Base-by-base conservation (phyloP, 805 yeast genomes). In the Sugiyamaella marilandica region DNA sequence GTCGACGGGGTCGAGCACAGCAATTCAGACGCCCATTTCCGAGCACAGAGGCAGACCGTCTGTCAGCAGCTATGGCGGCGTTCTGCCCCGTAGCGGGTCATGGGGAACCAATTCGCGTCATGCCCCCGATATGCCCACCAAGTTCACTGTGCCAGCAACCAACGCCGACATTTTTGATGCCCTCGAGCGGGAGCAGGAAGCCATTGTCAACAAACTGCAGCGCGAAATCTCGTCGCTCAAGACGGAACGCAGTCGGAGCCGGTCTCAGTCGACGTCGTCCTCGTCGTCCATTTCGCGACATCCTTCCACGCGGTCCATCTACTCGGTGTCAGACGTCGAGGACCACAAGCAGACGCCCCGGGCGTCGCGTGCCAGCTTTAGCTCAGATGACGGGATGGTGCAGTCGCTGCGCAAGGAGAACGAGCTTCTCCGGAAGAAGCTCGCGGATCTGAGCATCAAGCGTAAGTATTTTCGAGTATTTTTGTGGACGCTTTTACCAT, bases 141-240 rank as follows among this genome's bases (percentile, higher is more conserved):
- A 44, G 26, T 37, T 37, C 32, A 29, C 52, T 31, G 33, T 37
- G 11, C 55, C 57, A 10, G 29, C 29, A 41, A 45, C 39, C n/a
- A 33, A 35, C 19, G 63, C 57, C 2, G 64, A 64, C 34, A 79
- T 66, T 2, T 63, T 55, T 45, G 71, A 67, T 49, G 63, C 64
- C 18, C 55, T 85, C 82, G 91, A 85, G 60, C 74, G 82, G 49
- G 89, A 85, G 66, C 90, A 85, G 64, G 91, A 85, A 62, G 87
- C 86, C 2, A 82, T 84, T 21, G 90, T 84, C 16, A 69, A 84
- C 62, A 78, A 76, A 64, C 69, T 84, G 41, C 83, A 83, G 80
- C 76, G 78, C 50, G 88, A 84, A 62, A 83, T 85, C 34, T 72
- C 72, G 24, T 53, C 58, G 5, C 65, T 84, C 55, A 78, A 76